These are phyloP conservation scores for Podaxis sp. DNA, from an alignment of 768 basidiomycete species.

Conservation along the genomic window DNA sequence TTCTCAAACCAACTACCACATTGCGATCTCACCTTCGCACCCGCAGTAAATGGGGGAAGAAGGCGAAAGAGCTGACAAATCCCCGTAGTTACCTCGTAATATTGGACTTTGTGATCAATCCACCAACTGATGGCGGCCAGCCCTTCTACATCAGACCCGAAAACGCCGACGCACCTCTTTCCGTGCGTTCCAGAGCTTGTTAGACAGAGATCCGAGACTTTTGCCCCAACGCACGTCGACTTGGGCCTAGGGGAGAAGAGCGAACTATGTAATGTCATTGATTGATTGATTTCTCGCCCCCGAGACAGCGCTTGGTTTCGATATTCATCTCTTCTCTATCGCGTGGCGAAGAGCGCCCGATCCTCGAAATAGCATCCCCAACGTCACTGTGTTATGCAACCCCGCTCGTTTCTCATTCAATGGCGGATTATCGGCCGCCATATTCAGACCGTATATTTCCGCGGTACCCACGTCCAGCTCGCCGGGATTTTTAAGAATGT, in stretches of 20 bases:
- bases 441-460: too few relatives aligned
- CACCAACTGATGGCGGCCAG: constrained; percentile 47
- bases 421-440: too few relatives aligned
- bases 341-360: too few relatives aligned
- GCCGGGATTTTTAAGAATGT: too few relatives aligned
- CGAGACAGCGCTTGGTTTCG: neutral
- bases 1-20: constrained; percentile 57
- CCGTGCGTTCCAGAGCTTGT: constrained; percentile 51
- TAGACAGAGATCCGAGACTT: constrained; percentile 49
- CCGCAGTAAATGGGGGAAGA: constrained; percentile 55
- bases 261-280: constrained; percentile 26
- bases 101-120: constrained; percentile 55
- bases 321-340: too few relatives aligned
- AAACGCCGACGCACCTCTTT: constrained; percentile 51
- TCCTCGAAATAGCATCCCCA: too few relatives aligned
- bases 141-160: constrained; percentile 60
- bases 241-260: constrained; percentile 56
- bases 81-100: constrained; percentile 64
- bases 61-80: constrained; percentile 55
- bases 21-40: constrained; percentile 58
- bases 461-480: too few relatives aligned
- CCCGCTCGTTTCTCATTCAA: too few relatives aligned
- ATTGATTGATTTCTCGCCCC: neutral
- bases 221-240: constrained; percentile 39
- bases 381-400: too few relatives aligned